A percentile compares a stretch with the other conserved stretches of the same genome.
These are phyloP conservation scores for Auriscalpium orientale DNA, from an alignment of 768 basidiomycete species.

Conservation along the genomic window DNA sequence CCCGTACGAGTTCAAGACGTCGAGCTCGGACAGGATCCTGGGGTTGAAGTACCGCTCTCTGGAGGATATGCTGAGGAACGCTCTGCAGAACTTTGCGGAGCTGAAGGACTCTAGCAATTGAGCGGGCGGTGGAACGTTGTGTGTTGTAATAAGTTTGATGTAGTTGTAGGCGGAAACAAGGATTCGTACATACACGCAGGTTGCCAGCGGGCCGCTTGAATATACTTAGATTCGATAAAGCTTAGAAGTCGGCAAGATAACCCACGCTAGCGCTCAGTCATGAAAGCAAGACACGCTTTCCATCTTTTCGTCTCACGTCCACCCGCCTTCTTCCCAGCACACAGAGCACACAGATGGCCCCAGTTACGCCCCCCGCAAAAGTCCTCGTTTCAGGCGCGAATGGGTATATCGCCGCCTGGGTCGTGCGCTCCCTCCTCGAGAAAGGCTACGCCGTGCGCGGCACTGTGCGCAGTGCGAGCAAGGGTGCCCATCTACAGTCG, in stretches of 20 bases:
- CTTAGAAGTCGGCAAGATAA: no score
- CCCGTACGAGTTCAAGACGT: neutral
- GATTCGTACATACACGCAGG: no score
- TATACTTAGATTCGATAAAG: no score
- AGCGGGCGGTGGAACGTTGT: no score
- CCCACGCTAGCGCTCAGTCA: no score
- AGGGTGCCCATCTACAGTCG: constrained; percentile 34
- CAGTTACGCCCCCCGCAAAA: neutral
- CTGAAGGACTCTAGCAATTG: neutral
- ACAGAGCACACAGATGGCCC: neutral
- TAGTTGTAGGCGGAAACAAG: no score
- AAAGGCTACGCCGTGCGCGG: constrained; percentile 35
- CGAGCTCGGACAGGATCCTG: neutral
- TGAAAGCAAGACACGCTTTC: no score
- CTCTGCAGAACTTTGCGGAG: neutral
- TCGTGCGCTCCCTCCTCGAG: constrained; percentile 27
- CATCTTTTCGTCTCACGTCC: no score
- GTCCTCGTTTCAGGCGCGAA: constrained; percentile 7
- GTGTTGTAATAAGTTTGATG: no score
- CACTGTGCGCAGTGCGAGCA: constrained; percentile 35
- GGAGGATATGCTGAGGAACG: neutral
- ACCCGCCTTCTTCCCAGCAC: no score
- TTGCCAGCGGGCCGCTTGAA: no score
- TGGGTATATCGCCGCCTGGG: constrained; percentile 20
- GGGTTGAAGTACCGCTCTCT: neutral